These are phyloP conservation scores for Amanita polypyramis DNA, from an alignment of 768 basidiomycete species.

Conservation along the genomic window DNA sequence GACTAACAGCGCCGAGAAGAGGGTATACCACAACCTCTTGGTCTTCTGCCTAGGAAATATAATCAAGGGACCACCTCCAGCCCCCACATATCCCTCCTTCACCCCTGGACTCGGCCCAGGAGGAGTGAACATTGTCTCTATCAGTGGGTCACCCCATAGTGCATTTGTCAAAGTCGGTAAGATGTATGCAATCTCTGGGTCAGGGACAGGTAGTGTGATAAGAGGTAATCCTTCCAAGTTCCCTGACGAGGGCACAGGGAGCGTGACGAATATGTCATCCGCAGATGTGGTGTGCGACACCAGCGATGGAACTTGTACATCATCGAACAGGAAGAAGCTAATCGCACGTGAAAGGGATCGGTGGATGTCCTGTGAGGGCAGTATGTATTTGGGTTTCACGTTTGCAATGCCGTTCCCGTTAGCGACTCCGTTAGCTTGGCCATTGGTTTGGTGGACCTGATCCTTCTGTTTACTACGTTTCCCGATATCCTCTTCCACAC, in stretches of 20 bases:
- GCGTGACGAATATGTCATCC: conserved; percentile 44
- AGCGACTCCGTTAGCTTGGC: neutral
- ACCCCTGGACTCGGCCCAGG: conserved; percentile 38
- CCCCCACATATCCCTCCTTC: conserved; percentile 46
- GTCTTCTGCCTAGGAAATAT: conserved; percentile 60
- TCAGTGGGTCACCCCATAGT: conserved; percentile 68
- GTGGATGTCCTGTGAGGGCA: conserved; percentile 36
- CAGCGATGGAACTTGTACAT: conserved; percentile 61
- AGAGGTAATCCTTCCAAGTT: neutral
- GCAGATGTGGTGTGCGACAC: conserved; percentile 53
- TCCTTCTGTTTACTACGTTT: too few species aligned
- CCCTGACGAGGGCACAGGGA: conserved; percentile 14
- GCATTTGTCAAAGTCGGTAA: conserved; percentile 42
- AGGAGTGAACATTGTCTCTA: conserved; percentile 54
- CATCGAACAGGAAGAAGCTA: conserved; percentile 66
- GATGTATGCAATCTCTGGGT: conserved; percentile 30
- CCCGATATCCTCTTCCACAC: conserved; percentile 20
- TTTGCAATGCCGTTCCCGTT: neutral
- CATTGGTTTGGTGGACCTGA: neutral
- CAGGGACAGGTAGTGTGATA: conserved; percentile 3
- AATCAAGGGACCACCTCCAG: conserved; percentile 39
- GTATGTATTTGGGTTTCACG: conserved; percentile 6
- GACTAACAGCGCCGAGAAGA: conserved; percentile 51
- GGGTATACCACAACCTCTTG: conserved; percentile 67
- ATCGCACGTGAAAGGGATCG: conserved; percentile 56